These are phyloP conservation scores for Candida cerambycidarum DNA, from an alignment of 805 yeast species.

Conservation along the genomic window DNA sequence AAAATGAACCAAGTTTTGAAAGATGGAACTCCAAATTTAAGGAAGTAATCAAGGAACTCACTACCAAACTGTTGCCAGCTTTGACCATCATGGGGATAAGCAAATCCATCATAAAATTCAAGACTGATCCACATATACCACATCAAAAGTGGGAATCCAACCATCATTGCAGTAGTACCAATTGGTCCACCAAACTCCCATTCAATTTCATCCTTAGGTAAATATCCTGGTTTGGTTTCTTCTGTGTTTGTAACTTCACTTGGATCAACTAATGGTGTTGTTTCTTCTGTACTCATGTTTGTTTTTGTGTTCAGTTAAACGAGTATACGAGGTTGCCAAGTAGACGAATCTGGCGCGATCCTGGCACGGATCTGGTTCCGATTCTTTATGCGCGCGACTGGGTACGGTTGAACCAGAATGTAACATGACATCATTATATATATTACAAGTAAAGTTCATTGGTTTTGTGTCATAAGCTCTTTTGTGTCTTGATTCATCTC, in stretches of 20 bases:
- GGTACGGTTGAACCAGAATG: too few species aligned
- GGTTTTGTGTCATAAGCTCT: too few species aligned
- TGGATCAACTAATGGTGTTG: constrained; percentile 4
- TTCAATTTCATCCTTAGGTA: constrained; percentile 53
- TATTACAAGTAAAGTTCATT: too few species aligned
- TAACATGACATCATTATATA: too few species aligned
- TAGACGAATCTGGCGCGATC: background rate
- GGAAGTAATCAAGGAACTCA: constrained; percentile 46
- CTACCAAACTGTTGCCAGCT: constrained; percentile 48
- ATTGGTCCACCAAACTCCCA: constrained; percentile 93
- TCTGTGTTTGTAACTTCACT: background rate
- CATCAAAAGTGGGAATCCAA: constrained; percentile 91
- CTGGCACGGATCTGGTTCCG: too few species aligned
- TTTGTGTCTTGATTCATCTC: too few species aligned
- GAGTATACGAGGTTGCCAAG: constrained; percentile 2
- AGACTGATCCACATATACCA: constrained; percentile 96
- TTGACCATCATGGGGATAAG: constrained; percentile 63
- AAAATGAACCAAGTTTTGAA: constrained; percentile 67
- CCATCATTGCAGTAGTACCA: constrained; percentile 90
- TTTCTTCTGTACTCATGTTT: constrained; percentile 1
- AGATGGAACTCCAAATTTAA: constrained; percentile 59
- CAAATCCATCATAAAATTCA: constrained; percentile 71
- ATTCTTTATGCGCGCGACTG: too few species aligned
- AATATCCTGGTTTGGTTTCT: constrained; percentile 24
- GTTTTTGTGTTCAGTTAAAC: background rate